Percentiles rank a stretch among this genome's conserved stretches.
Conservation (phyloP, 345 rosid species). For the Salix exigua region DNA sequence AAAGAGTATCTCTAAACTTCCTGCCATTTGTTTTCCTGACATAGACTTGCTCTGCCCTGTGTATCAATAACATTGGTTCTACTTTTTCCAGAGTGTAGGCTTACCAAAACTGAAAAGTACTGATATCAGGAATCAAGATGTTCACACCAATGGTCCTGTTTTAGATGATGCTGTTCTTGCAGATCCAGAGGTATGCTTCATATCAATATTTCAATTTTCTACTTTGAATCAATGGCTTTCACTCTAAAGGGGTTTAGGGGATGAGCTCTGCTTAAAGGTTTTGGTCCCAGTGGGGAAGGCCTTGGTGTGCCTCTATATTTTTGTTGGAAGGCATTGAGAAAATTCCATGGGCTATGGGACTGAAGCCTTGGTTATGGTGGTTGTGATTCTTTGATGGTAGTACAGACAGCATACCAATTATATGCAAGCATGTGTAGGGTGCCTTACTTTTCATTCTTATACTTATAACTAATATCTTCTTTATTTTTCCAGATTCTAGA, state of each 20-base stretch:
- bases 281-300: not conserved
- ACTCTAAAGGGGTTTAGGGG: not conserved
- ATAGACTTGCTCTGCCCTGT: constrained; percentile 1
- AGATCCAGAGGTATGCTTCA: constrained; percentile 67
- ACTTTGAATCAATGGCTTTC: not conserved
- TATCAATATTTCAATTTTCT: not conserved
- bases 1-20: constrained; percentile 6
- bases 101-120: constrained; percentile 86
- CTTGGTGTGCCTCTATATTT: not conserved
- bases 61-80: constrained; percentile 9
- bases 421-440: not conserved
- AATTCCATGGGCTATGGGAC: not conserved
- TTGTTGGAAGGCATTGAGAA: not conserved
- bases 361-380: not conserved
- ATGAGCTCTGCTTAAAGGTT: not conserved
- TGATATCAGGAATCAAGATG: constrained; percentile 82
- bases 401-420: not conserved
- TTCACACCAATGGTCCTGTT: constrained; percentile 82
- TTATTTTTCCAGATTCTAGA: constrained; percentile 52
- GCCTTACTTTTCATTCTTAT: not conserved
- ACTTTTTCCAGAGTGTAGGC: constrained; percentile 62
- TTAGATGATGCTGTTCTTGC: constrained; percentile 74
- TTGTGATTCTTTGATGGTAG: not conserved
- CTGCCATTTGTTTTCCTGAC: constrained; percentile 1
- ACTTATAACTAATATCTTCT: not conserved